Evolutionary conservation across 352 stramenopile species (phyloP).

Genomic region (Pythium vanterpoolii): DNA sequence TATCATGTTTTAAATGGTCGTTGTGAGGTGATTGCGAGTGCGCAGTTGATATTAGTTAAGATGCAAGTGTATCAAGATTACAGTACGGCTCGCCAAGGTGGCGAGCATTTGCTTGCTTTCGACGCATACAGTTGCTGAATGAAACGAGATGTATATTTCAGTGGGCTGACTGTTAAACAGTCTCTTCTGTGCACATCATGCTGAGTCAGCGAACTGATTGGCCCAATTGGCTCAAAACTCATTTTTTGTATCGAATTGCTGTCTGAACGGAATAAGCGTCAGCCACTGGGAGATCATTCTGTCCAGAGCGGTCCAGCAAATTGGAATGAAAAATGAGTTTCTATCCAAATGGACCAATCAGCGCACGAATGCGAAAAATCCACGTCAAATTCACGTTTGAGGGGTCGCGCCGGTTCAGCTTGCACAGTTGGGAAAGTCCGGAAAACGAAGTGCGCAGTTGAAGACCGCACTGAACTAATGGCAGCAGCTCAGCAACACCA

Average conservation of each 20-base stretch:
- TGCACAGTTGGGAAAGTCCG: slow-evolving; percentile 5
- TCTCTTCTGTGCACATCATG: slow-evolving; percentile 7
- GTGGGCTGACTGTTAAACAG: slow-evolving; percentile 10
- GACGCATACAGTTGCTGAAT: too few species aligned
- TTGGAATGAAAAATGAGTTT: slow-evolving; percentile 12
- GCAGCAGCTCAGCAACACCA: background rate
- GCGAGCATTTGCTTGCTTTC: background rate
- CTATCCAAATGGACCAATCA: slow-evolving; percentile 4
- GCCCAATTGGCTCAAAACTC: too few species aligned
- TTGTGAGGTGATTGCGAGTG: background rate
- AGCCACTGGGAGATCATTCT: background rate
- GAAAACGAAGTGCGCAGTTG: slow-evolving; percentile 16
- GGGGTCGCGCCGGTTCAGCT: slow-evolving; percentile 10
- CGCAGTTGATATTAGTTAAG: background rate
- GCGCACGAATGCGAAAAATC: background rate
- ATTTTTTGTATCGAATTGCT: too few species aligned
- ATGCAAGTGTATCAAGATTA: background rate
- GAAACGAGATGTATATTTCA: background rate
- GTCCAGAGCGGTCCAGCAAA: slow-evolving; percentile 12
- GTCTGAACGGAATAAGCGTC: too few species aligned
- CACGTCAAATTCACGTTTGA: background rate
- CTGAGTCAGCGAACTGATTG: background rate
- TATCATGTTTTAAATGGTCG: background rate
- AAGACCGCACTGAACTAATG: slow-evolving; percentile 1
- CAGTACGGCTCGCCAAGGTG: background rate